Evolutionary conservation across 1,139 yeast genomes (phyloP).

Genomic region (Blastobotrys proliferans): DNA sequence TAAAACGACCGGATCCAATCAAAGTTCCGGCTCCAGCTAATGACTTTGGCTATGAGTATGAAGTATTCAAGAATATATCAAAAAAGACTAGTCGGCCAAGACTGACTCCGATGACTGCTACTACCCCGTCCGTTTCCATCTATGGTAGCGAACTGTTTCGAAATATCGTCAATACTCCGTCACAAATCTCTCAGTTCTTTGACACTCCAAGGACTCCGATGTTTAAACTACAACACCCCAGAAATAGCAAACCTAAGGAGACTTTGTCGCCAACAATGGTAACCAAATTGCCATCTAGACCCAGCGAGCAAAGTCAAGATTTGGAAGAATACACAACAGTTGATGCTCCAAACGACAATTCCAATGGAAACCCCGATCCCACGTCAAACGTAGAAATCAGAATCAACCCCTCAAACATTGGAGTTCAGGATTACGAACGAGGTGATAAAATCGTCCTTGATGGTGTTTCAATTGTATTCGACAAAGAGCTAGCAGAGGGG

Average conservation of each 20-base stretch:
- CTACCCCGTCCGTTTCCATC: slow-evolving; percentile 23
- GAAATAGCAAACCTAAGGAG: too few species aligned
- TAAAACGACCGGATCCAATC: slow-evolving; percentile 15
- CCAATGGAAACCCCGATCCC: background rate
- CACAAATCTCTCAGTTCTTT: background rate
- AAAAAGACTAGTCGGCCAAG: slow-evolving; percentile 6
- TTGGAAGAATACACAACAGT: too few species aligned
- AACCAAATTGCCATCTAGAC: too few species aligned
- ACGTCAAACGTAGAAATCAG: slow-evolving; percentile 1
- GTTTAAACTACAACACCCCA: background rate
- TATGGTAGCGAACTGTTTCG: slow-evolving; percentile 17
- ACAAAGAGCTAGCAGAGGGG: slow-evolving; percentile 3
- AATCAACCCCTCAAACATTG: slow-evolving; percentile 7
- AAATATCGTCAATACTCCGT: slow-evolving; percentile 9
- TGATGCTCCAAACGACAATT: background rate
- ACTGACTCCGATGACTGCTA: slow-evolving; percentile 22
- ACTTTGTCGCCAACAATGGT: too few species aligned
- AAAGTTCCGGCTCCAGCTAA: too few species aligned
- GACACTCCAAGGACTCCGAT: slow-evolving; percentile 12
- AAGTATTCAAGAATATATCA: background rate
- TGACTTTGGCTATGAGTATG: background rate
- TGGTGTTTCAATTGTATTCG: slow-evolving; percentile 1
- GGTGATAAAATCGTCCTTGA: slow-evolving; percentile 3
- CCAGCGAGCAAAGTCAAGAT: too few species aligned
- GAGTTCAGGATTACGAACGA: background rate